Evolutionary conservation across 768 basidiomycete genomes (phyloP).

Genomic region (Crepidotus variabilis): DNA sequence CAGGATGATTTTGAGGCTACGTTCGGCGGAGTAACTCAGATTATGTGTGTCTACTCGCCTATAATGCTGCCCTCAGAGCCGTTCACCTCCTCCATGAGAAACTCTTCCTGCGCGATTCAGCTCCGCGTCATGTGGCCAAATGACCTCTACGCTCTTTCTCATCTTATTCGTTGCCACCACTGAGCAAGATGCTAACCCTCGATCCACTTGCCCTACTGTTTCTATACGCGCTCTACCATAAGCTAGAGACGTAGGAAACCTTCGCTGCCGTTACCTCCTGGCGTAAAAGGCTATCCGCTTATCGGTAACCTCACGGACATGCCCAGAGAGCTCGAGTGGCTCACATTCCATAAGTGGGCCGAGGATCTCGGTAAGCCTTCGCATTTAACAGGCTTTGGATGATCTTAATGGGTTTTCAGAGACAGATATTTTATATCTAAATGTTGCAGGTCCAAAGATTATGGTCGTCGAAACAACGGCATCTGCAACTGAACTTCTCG

Average conservation of each 20-base stretch:
- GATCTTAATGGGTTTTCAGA: conserved; percentile 10
- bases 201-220: neutral
- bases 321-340: conserved; percentile 13
- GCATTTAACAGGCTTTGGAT: neutral
- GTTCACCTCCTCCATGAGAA: too few relatives aligned
- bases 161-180: too few relatives aligned
- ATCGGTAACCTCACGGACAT: conserved; percentile 24
- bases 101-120: too few relatives aligned
- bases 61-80: too few relatives aligned
- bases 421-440: conserved; percentile 25
- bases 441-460: conserved; percentile 20
- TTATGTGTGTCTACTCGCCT: too few relatives aligned
- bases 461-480: conserved; percentile 34
- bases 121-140: too few relatives aligned
- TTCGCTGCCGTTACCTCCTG: conserved; percentile 16
- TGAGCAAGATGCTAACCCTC: neutral
- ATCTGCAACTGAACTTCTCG: conserved; percentile 37
- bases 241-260: neutral
- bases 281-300: conserved; percentile 23
- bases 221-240: neutral
- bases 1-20: neutral
- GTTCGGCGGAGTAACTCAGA: too few relatives aligned
- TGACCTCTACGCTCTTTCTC: too few relatives aligned
- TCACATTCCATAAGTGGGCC: conserved; percentile 6
- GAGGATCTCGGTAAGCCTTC: neutral